Evolutionary conservation across 2,329 filamentous ascomycete genomes (phyloP).

Genomic region (Didymella lethalis): DNA sequence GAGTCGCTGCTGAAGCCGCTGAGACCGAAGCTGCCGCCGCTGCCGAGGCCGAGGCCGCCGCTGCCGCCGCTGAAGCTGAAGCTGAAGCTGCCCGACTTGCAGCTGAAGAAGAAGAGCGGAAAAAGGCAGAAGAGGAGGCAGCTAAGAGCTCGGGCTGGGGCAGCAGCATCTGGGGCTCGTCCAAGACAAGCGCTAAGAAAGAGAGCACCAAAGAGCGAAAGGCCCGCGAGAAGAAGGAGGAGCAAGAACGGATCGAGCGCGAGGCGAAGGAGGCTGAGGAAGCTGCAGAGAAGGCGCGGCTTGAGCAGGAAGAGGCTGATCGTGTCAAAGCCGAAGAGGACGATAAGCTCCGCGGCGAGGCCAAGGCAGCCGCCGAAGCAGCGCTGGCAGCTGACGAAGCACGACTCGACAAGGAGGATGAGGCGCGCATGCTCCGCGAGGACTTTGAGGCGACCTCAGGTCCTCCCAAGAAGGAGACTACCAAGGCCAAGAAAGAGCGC

Average conservation of each 20-base stretch:
- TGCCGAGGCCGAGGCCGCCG: conserved; percentile 30
- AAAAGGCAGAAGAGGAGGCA: conserved; percentile 37
- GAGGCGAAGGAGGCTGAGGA: conserved; percentile 30
- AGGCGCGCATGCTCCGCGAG: conserved; percentile 30
- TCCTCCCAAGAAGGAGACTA: conserved; percentile 46
- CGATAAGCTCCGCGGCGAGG: conserved; percentile 41
- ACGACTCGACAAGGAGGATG: conserved; percentile 18
- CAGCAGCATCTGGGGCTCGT: conserved; percentile 29
- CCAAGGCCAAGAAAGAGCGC: conserved; percentile 42
- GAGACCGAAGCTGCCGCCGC: conserved; percentile 40
- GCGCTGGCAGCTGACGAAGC: conserved; percentile 34
- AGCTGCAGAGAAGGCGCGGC: conserved; percentile 31
- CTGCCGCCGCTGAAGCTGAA: conserved; percentile 21
- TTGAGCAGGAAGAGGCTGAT: conserved; percentile 32
- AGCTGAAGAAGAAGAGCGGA: conserved; percentile 38
- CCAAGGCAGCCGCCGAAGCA: conserved; percentile 26
- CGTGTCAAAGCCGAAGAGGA: conserved; percentile 32
- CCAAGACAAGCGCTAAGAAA: conserved; percentile 47
- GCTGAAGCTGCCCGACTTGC: conserved; percentile 34
- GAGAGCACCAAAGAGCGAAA: conserved; percentile 44
- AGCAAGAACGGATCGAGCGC: conserved; percentile 29
- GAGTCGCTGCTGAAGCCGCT: conserved; percentile 49
- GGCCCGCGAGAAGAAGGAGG: conserved; percentile 45
- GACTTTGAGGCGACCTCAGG: conserved; percentile 25
- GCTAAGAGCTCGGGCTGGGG: conserved; percentile 37